Percentiles rank a stretch among this genome's conserved stretches.
These are phyloP conservation scores for Sphagnurus paluster DNA, from an alignment of 1,284 basidiomycete species.

Conservation along the genomic window DNA sequence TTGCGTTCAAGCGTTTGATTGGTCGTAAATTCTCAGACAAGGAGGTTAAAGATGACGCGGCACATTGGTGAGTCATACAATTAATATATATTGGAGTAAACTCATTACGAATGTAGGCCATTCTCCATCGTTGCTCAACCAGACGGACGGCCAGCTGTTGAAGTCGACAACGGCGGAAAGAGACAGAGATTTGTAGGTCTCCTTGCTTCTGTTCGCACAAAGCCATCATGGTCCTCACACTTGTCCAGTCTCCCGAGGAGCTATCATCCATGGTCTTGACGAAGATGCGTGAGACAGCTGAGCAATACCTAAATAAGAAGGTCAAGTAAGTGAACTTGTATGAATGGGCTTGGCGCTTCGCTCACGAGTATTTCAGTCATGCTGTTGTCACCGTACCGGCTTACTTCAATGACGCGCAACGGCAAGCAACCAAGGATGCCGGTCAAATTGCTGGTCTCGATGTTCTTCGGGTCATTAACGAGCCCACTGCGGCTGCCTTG, in stretches of 20 bases:
- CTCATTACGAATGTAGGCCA: constrained; percentile 47
- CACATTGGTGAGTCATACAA: constrained; percentile 64
- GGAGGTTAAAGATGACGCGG: constrained; percentile 91
- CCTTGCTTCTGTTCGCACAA: background rate
- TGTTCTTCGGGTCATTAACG: constrained; percentile 98
- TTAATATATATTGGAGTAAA: constrained; percentile 8
- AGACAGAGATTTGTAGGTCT: constrained; percentile 62
- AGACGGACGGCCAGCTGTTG: constrained; percentile 73
- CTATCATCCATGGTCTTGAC: constrained; percentile 83
- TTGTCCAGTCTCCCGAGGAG: constrained; percentile 71
- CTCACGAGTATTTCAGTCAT: constrained; percentile 43
- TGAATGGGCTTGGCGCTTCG: background rate
- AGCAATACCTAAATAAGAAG: constrained; percentile 89
- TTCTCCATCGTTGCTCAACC: constrained; percentile 79
- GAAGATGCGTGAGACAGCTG: constrained; percentile 97
- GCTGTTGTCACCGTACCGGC: constrained; percentile 95
- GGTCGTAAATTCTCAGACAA: constrained; percentile 92
- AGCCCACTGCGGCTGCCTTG: constrained; percentile 96
- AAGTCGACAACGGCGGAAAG: constrained; percentile 80
- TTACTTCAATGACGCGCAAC: constrained; percentile 99
- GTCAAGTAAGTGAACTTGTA: constrained; percentile 74
- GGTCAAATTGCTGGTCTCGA: constrained; percentile 97
- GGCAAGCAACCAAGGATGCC: constrained; percentile 97
- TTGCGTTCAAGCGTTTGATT: constrained; percentile 96
- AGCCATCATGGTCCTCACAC: background rate